A percentile compares a stretch with the other conserved stretches of the same genome.
Evolutionary conservation across 345 rosid species (phyloP).

Genomic region (Lagerstroemia speciosa): DNA sequence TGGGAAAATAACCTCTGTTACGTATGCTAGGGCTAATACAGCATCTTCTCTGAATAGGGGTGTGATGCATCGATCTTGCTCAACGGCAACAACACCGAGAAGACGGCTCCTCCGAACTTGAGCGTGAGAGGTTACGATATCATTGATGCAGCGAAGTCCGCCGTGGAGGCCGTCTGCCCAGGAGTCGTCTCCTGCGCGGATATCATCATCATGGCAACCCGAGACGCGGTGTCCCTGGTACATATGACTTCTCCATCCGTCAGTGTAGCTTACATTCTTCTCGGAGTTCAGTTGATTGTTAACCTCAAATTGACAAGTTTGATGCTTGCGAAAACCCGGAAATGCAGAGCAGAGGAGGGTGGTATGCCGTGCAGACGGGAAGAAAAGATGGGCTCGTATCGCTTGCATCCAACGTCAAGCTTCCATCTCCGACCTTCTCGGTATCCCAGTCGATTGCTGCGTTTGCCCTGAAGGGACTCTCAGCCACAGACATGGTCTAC

Average conservation of each 20-base stretch:
- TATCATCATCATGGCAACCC: conserved; percentile 44
- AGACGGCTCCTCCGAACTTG: conserved; percentile 27
- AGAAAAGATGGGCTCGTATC: conserved; percentile 52
- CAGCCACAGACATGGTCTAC: conserved; percentile 37
- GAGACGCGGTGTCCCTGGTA: conserved; percentile 46
- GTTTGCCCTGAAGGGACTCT: conserved; percentile 31
- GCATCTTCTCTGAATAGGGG: conserved; percentile 20
- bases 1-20: background rate
- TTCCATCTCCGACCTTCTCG: conserved; percentile 39
- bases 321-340: background rate
- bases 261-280: background rate
- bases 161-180: conserved; percentile 34
- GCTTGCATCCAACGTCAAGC: conserved; percentile 22
- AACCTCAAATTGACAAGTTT: background rate
- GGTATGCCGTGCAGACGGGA: conserved; percentile 50
- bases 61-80: conserved; percentile 39
- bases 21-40: too few species aligned
- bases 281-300: background rate
- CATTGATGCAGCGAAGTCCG: conserved; percentile 27
- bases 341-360: conserved; percentile 33
- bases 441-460: conserved; percentile 32
- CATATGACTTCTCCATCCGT: background rate
- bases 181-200: conserved; percentile 59
- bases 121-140: conserved; percentile 29
- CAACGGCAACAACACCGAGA: conserved; percentile 23